Evolutionary conservation across 2,329 filamentous ascomycete species (phyloP), one percentile per base, ranked within the genome.

Genomic region (Sporothrix inflata): DNA sequence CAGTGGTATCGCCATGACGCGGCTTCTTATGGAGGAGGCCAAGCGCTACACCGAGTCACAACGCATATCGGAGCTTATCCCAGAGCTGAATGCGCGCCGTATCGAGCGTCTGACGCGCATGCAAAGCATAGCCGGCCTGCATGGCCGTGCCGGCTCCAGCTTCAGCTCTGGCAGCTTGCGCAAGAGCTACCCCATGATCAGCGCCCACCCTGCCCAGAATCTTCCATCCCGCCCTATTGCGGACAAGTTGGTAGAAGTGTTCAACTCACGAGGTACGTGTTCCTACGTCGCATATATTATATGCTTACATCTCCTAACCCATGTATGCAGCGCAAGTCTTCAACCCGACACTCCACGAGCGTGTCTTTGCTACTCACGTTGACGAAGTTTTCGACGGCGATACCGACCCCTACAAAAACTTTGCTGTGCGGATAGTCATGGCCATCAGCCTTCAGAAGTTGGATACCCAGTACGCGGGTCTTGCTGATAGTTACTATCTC

Each of bases 401-500:
- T 71, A 86, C 83, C 5, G 92, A 97, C 76, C 86, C 94, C 0
- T 95, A 94, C 79, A 91, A 94, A 78, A 94, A 96, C 77, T 98
- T 98, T 77, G 88, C 95, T 60, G 84, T 97, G 68, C 91, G 93
- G 72, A 94, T 98, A 89, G 93, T 98, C 70, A 90, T 98, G 78
- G 95, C 96, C 40, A 97, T 98, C 78, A 95, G 94, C 79, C 88
- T 98, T 81, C 95, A 98, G 81, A 97, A 97, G 81, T 86, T 98
- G 77, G 93, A 94, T 79, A 89, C 91, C 0, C 90, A 93, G 75
- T 98, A 96, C 80, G 94, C 94, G n/a, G 94, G 94, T 30, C 84
- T 98, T 38, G 95, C 96, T 40, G 95, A 98, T 81, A 94, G 94
- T 79, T 98, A 97, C 82, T 98, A 98, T 78, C 86, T 98, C 27